Conservation (phyloP, 768 basidiomycete genomes). For the Russula abietina region DNA sequence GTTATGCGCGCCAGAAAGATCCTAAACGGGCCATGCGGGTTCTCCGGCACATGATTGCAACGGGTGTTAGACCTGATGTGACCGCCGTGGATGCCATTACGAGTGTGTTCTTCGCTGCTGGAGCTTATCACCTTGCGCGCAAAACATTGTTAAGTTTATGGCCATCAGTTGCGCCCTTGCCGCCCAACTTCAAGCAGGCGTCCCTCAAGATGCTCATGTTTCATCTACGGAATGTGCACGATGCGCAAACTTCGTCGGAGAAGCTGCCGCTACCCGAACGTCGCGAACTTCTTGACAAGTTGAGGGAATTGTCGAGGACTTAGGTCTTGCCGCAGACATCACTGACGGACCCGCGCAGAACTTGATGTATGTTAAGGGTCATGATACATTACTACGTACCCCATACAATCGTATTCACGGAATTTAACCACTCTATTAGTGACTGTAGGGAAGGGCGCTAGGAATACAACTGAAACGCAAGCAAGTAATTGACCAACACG, state of each 20-base stretch:
- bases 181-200: constrained; percentile 40
- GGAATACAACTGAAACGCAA: constrained; percentile 12
- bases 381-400: not conserved
- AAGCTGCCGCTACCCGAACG: constrained; percentile 33
- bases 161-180: constrained; percentile 56
- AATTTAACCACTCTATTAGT: constrained; percentile 9
- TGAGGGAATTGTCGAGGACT: constrained; percentile 41
- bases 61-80: constrained; percentile 62
- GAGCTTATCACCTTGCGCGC: constrained; percentile 46
- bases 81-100: constrained; percentile 65
- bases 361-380: constrained; percentile 4
- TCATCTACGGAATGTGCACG: constrained; percentile 42
- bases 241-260: constrained; percentile 23
- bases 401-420: constrained; percentile 5
- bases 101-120: constrained; percentile 58
- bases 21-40: constrained; percentile 46
- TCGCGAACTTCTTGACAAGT: constrained; percentile 36
- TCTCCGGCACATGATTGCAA: constrained; percentile 58
- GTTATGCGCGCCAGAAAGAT: constrained; percentile 55
- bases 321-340: constrained; percentile 30
- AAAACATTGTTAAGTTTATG: constrained; percentile 55
- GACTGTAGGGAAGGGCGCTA: not conserved
- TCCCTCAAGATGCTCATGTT: constrained; percentile 42
- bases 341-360: constrained; percentile 1
- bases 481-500: constrained; percentile 6